Percentiles rank a stretch among this genome's conserved stretches.
These are phyloP conservation scores for Exophiala sideris DNA, from an alignment of 2,329 filamentous ascomycete genomes.

Conservation along the genomic window DNA sequence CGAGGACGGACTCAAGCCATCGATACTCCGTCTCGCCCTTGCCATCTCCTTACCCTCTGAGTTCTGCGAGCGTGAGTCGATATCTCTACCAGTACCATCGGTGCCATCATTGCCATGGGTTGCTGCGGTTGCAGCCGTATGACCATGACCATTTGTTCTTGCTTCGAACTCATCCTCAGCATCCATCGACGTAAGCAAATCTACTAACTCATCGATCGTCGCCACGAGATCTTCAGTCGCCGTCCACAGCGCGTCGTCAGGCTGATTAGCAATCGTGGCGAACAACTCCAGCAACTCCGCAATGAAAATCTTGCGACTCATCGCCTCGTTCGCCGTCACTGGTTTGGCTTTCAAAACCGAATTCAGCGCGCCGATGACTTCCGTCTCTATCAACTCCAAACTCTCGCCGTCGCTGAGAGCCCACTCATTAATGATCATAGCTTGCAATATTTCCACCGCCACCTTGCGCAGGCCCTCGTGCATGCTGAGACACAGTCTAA, in stretches of 20 bases:
- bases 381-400: slow-evolving; percentile 83
- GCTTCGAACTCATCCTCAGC: slow-evolving; percentile 47
- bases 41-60: slow-evolving; percentile 24
- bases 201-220: slow-evolving; percentile 85
- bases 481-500: slow-evolving; percentile 90
- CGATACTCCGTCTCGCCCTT: slow-evolving; percentile 24
- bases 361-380: slow-evolving; percentile 94
- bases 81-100: slow-evolving; percentile 10
- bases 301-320: slow-evolving; percentile 90
- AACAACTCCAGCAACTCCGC: slow-evolving; percentile 80
- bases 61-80: slow-evolving; percentile 18
- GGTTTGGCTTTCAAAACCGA: slow-evolving; percentile 84
- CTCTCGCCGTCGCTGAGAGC: slow-evolving; percentile 75
- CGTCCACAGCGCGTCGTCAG: slow-evolving; percentile 69
- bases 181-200: slow-evolving; percentile 86
- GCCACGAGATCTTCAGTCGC: slow-evolving; percentile 75
- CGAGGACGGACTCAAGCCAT: slow-evolving; percentile 21
- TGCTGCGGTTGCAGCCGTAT: neutral
- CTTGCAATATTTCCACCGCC: slow-evolving; percentile 89
- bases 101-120: slow-evolving; percentile 2
- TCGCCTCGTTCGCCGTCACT: slow-evolving; percentile 68
- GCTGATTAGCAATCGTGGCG: slow-evolving; percentile 61
- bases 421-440: slow-evolving; percentile 99
- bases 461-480: slow-evolving; percentile 86
- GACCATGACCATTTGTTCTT: neutral